Conservation (phyloP, 257 asterid genomes). For the Solanum chmielewskii region DNA sequence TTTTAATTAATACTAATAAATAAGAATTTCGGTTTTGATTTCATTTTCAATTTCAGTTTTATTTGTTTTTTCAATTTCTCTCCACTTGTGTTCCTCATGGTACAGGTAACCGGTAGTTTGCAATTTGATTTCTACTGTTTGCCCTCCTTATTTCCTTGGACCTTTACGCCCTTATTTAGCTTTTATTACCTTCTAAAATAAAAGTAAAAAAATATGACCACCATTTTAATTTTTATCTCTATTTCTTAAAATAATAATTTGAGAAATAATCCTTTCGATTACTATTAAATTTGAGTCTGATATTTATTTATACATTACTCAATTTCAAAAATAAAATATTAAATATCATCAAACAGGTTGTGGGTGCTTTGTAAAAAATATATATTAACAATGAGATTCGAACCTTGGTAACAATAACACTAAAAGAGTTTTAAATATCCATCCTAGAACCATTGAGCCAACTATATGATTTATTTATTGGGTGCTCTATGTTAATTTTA, state of each 20-base stretch:
- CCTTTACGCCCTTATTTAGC: neutral
- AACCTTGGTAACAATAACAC: too few relatives aligned
- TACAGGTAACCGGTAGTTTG: neutral
- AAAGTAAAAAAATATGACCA: neutral
- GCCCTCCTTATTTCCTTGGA: neutral
- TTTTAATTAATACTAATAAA: neutral
- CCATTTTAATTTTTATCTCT: neutral
- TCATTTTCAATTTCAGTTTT: neutral
- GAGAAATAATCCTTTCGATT: too few relatives aligned
- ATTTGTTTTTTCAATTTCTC: neutral
- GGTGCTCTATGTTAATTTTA: too few relatives aligned
- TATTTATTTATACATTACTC: too few relatives aligned
- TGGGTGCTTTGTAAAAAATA: too few relatives aligned
- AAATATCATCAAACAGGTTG: neutral
- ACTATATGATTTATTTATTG: too few relatives aligned
- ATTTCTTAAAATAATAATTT: too few relatives aligned
- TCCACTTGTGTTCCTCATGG: neutral
- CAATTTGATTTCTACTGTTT: neutral
- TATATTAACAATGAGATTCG: too few relatives aligned
- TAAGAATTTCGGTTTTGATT: neutral
- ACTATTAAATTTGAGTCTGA: too few relatives aligned
- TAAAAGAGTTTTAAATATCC: too few relatives aligned
- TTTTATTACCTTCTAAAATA: neutral
- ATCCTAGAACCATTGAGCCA: too few relatives aligned
- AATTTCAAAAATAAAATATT: neutral